Percentiles rank a stretch among this genome's conserved stretches.
Conservation (phyloP, 2,329 filamentous ascomycete species). For the Diaporthe capsici region DNA sequence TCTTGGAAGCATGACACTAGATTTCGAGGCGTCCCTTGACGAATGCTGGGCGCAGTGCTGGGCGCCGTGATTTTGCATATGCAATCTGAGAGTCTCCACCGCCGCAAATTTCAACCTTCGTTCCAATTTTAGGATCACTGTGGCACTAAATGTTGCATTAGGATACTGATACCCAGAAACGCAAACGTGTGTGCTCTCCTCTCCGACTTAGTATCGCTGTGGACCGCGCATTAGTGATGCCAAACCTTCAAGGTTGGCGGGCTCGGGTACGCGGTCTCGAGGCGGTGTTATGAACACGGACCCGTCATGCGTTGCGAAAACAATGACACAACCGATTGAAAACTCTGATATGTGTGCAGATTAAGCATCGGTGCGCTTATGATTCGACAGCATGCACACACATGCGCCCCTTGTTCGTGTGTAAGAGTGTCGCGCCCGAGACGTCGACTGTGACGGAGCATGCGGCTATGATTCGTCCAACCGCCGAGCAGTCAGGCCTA, state of each 20-base stretch:
- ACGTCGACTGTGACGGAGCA: constrained; percentile 24
- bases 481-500: not conserved
- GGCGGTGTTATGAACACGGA: not conserved
- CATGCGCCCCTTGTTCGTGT: not conserved
- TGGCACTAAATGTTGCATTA: not conserved
- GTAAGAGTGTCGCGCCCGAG: constrained; percentile 18
- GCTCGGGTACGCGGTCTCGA: not conserved
- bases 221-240: not conserved
- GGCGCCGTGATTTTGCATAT: not conserved
- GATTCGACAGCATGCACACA: not conserved
- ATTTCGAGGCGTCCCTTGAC: not conserved
- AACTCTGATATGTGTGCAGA: not conserved
- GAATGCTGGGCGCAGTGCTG: not conserved
- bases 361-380: constrained; percentile 7
- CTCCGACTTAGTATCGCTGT: too few relatives aligned
- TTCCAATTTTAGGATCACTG: not conserved
- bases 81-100: not conserved
- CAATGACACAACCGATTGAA: not conserved
- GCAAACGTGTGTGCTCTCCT: not conserved
- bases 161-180: too few relatives aligned
- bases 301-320: not conserved
- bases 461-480: constrained; percentile 21
- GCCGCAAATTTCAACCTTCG: not conserved
- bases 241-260: not conserved
- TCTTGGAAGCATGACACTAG: not conserved